A percentile compares a stretch with the other conserved stretches of the same genome.
These are phyloP conservation scores for Lasiodiplodia citricola DNA, from an alignment of 2,329 filamentous ascomycete species.

Conservation along the genomic window DNA sequence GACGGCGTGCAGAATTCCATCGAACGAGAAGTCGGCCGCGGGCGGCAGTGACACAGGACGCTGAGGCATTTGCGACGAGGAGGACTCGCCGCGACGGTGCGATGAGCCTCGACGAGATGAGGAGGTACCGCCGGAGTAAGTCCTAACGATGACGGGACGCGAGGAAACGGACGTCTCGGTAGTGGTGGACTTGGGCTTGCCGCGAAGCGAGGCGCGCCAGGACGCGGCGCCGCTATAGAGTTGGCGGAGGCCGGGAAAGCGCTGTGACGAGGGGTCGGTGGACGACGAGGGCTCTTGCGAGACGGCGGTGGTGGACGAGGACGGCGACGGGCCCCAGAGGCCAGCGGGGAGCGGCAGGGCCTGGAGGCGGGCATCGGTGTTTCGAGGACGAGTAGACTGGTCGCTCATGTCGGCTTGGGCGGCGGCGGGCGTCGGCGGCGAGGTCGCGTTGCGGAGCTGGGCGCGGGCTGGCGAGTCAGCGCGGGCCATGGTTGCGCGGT, in stretches of 20 bases:
- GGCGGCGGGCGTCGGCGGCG: not conserved
- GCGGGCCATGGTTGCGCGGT: constrained; percentile 10
- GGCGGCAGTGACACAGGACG: constrained; percentile 47
- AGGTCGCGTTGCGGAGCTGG: not conserved
- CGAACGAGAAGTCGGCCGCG: constrained; percentile 61
- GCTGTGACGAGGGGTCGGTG: not conserved
- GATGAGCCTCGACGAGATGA: constrained; percentile 1
- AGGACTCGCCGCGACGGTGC: constrained; percentile 22
- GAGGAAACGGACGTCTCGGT: constrained; percentile 47
- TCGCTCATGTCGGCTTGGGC: constrained; percentile 6
- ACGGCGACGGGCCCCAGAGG: not conserved
- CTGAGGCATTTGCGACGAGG: constrained; percentile 11
- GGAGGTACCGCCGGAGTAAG: constrained; percentile 39
- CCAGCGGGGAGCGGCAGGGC: not conserved
- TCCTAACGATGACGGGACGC: constrained; percentile 52
- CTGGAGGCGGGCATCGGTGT: constrained; percentile 4
- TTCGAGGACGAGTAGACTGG: constrained; percentile 3
- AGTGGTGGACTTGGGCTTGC: constrained; percentile 41
- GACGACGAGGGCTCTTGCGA: not conserved
- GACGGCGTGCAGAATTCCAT: constrained; percentile 60
- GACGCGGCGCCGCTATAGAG: constrained; percentile 23
- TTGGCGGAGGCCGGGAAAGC: constrained; percentile 22
- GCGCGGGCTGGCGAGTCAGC: constrained; percentile 21
- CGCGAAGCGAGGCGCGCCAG: constrained; percentile 19
- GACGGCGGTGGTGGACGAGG: not conserved